phyloP scores from a whole-genome alignment of 371 early-diverging fungal genomes.

The Lichtheimia ornata region DNA sequence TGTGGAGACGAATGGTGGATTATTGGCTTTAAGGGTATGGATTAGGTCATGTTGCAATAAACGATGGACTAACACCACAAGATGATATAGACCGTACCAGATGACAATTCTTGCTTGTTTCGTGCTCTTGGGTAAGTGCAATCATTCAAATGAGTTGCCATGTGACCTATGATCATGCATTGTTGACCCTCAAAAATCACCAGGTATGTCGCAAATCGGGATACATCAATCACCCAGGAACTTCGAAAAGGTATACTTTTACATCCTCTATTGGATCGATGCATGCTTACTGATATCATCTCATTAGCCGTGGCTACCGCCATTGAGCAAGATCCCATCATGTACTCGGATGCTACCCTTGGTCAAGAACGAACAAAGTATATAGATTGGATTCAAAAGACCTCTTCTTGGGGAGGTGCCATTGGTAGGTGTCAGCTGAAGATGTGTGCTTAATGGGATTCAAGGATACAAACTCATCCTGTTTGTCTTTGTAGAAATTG shows the following conservation, averaged over 20 bases:
- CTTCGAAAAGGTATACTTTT: constrained; percentile 39
- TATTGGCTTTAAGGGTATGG: constrained; percentile 24
- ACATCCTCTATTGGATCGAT: no score
- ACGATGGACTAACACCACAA: background rate
- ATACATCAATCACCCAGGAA: constrained; percentile 20
- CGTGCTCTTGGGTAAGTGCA: constrained; percentile 27
- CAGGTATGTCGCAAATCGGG: constrained; percentile 41
- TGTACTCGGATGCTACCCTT: constrained; percentile 22
- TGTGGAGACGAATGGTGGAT: constrained; percentile 20
- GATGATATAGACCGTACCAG: constrained; percentile 39
- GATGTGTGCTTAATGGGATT: background rate
- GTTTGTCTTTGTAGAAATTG: constrained; percentile 39
- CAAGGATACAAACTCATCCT: constrained; percentile 1
- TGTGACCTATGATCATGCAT: no score
- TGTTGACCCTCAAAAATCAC: no score
- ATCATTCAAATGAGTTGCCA: background rate
- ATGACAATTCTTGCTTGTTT: constrained; percentile 61
- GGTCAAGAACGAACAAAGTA: constrained; percentile 27
- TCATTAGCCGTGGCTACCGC: constrained; percentile 15
- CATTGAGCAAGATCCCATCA: constrained; percentile 22
- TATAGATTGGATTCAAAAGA: constrained; percentile 53
- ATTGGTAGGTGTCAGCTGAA: constrained; percentile 44
- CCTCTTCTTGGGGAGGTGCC: constrained; percentile 63
- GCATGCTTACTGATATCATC: background rate
- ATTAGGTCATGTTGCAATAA: background rate